Evolutionary conservation across 306 rosid genomes (phyloP).

Genomic region (Trifolium pratense): DNA sequence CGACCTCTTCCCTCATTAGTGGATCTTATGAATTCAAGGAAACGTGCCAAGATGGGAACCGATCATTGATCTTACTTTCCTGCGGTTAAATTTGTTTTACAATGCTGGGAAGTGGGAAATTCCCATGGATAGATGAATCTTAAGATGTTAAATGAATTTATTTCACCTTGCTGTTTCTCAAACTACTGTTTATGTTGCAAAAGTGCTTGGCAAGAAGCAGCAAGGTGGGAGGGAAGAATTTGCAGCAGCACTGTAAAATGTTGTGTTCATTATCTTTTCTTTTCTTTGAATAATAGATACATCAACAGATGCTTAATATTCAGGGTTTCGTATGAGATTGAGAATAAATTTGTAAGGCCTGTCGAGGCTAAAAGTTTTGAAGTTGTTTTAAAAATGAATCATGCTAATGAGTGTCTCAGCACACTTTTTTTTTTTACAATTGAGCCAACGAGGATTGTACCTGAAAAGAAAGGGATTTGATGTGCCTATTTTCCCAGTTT

Average conservation of each 20-base stretch:
- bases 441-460: no score
- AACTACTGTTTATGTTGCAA: slow-evolving; percentile 15
- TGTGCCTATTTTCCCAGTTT: no score
- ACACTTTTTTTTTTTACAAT: no score
- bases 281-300: slow-evolving; percentile 37
- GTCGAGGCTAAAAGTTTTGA: no score
- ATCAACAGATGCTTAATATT: slow-evolving; percentile 32
- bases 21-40: slow-evolving; percentile 60
- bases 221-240: slow-evolving; percentile 23
- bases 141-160: slow-evolving; percentile 28
- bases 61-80: slow-evolving; percentile 27
- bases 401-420: no score
- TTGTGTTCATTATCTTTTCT: slow-evolving; percentile 1
- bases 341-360: no score
- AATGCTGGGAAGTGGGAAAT: slow-evolving; percentile 3
- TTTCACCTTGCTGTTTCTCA: slow-evolving; percentile 10
- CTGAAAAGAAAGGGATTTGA: no score
- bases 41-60: slow-evolving; percentile 62
- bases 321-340: no score
- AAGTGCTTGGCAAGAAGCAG: slow-evolving; percentile 25
- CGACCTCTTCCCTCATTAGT: slow-evolving; percentile 76
- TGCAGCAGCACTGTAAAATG: slow-evolving; percentile 30
- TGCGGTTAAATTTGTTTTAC: slow-evolving; percentile 1
- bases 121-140: slow-evolving; percentile 21
- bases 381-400: no score